Base-by-base conservation (phyloP, 352 stramenopile species). In the Globisporangium ultimum region DNA sequence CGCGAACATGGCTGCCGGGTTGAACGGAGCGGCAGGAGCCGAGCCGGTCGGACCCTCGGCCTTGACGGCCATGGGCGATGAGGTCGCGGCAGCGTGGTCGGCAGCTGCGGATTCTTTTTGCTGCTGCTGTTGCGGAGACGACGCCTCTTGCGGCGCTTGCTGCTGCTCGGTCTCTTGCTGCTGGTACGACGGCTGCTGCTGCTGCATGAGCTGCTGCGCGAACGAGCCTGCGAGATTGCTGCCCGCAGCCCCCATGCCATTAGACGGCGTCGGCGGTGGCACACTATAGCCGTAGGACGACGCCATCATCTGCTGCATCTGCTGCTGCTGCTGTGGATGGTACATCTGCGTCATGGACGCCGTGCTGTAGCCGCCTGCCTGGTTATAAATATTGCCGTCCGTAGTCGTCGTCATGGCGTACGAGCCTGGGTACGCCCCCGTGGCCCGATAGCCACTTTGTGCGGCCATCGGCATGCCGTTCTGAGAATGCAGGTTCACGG, bases 1-100 rank as follows among this genome's bases (percentile, higher is more conserved):
- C 42, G 74, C 77, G 59, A 87, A 91, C 68, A 80, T 78, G 3
- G 76, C 78, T 1, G 80, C 80, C 8, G 79, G 77, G 55, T 87
- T 91, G 14, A 70, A 43, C 46, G 66, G 66, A 6, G 56, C 21
- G 51, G 41, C 55, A 59, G 38, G 50, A 15, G 21, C 14, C 22
- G 50, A 24, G 45, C 38, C 34, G 55, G 10, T 38, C 10, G 17
- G 40, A 21, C 54, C 34, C 24, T 60, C 46, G 9, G 42, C 1
- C 54, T 60, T 60, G 28, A 53, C 24, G 36, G 68, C 61, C 24
- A 49, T 55, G 18, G 40, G 42, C 20, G 41, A 15, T 13, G 52
- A 45, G 50, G 42, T 64, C 43, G 14, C 68, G 60, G 18, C 67
- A 53, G 54, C 24, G 15, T 50, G 56, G 41, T 28, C 50, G 14